A percentile compares a stretch with the other conserved stretches of the same genome.
Evolutionary conservation across 106 monocot genomes (phyloP).

Genomic region (Allium fistulosum): DNA sequence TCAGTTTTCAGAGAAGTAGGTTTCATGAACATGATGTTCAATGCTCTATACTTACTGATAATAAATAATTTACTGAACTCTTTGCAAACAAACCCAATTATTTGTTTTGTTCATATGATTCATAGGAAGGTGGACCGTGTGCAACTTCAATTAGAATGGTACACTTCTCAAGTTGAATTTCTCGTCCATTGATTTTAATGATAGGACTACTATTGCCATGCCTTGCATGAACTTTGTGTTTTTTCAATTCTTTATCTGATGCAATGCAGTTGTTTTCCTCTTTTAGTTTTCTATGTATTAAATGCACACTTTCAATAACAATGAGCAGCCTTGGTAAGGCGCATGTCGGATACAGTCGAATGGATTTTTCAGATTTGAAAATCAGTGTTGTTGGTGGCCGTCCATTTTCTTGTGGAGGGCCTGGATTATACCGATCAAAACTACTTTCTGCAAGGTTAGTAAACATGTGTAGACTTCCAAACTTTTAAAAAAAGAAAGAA

Average conservation of each 20-base stretch:
- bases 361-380: constrained; percentile 58
- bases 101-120: constrained; percentile 10
- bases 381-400: constrained; percentile 84
- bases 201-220: no score
- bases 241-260: no score
- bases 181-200: no score
- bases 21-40: neutral
- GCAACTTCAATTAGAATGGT: constrained; percentile 80
- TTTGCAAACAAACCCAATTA: neutral
- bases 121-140: constrained; percentile 65
- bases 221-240: no score
- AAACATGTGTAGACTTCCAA: neutral
- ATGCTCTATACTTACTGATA: neutral
- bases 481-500: no score
- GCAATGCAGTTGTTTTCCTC: no score
- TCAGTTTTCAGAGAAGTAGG: constrained; percentile 66
- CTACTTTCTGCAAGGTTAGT: constrained; percentile 69
- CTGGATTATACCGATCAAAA: constrained; percentile 51
- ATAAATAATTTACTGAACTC: neutral
- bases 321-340: constrained; percentile 55
- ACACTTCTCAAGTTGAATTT: constrained; percentile 5
- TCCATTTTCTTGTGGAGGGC: constrained; percentile 91
- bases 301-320: no score
- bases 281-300: no score
- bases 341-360: constrained; percentile 67